Base-by-base conservation (phyloP, 2,329 filamentous ascomycete genomes). In the Dactylonectria macrodidyma region DNA sequence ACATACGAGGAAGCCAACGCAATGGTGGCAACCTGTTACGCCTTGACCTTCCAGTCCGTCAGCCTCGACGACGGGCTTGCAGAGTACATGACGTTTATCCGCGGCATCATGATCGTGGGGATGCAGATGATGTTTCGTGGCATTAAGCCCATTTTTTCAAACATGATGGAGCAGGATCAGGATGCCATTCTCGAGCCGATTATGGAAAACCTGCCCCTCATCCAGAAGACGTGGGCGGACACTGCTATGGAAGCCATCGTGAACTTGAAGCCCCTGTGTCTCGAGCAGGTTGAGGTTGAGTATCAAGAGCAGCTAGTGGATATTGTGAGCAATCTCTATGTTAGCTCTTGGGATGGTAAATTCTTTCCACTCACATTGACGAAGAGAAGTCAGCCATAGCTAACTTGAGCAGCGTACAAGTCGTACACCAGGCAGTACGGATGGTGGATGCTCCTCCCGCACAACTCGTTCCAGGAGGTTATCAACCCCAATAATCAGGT, bases 31-130 rank as follows among this genome's bases (percentile, higher is more conserved):
- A 86, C 88, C 3, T 90, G 88, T 75, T 89, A 86, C 71, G 87
- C 87, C 11, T 82, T 91, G 36, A 87, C 86, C 0, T 90, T 89
- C 74, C 88, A 90, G 76, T 89, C 87, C 1, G 85, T 88, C 12
- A 81, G 83, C 65, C 83, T 90, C 34, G 84, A 87, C 26, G 88
- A 90, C 69, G 88, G 88, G 46, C 81, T 90, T 78, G 80, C 81
- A n/a, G 88, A 90, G 77, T 90, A 85, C 77, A 87, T 90, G 85
- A 88, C 86, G 0, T 89, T 90, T 71, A 86, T 88, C 67, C 83
- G 88, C 33, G 88, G 88, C 16, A 86, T 90, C 70, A 77, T 87
- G 67, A 82, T 90, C 52, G 82, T 90, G 3, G 84, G 82, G 11
- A 82, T 85, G 67, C 87, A 89, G 72, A 87, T 90, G 84, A 82